Percentiles rank a stretch among this genome's conserved stretches.
phyloP scores from a whole-genome alignment of 2,329 filamentous ascomycete genomes.

The Lachnellula subtilissima region DNA sequence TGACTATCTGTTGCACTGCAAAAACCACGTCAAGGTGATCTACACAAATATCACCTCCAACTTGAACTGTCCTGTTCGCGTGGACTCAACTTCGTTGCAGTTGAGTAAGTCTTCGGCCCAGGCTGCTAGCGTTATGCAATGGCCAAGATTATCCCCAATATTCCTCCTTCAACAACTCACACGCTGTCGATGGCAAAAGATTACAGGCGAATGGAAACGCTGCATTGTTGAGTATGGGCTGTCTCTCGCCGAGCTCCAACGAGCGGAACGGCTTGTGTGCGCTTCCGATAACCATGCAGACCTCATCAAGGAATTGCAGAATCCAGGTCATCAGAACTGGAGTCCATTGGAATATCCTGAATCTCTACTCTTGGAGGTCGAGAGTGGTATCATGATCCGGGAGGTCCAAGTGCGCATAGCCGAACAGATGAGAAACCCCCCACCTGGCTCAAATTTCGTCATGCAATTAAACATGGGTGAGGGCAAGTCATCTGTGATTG shows the following conservation, averaged over 20 bases:
- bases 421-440: conserved; percentile 46
- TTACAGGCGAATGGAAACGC: conserved; percentile 11
- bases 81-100: neutral
- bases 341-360: conserved; percentile 49
- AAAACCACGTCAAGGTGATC: neutral
- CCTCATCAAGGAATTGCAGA: conserved; percentile 41
- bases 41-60: neutral
- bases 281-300: conserved; percentile 25
- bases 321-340: conserved; percentile 54
- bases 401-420: conserved; percentile 47
- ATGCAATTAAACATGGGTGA: conserved; percentile 70
- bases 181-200: neutral
- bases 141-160: neutral
- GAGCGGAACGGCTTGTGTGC: conserved; percentile 34
- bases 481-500: conserved; percentile 65
- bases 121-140: neutral
- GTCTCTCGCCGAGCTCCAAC: conserved; percentile 15
- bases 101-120: neutral
- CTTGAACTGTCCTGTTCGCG: neutral
- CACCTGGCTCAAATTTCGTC: conserved; percentile 41
- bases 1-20: neutral
- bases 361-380: conserved; percentile 59
- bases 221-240: conserved; percentile 16
- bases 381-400: conserved; percentile 58
- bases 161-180: neutral